A percentile compares a stretch with the other conserved stretches of the same genome.
Conservation (phyloP, 305 asterid species). For the Petunia hybrid region DNA sequence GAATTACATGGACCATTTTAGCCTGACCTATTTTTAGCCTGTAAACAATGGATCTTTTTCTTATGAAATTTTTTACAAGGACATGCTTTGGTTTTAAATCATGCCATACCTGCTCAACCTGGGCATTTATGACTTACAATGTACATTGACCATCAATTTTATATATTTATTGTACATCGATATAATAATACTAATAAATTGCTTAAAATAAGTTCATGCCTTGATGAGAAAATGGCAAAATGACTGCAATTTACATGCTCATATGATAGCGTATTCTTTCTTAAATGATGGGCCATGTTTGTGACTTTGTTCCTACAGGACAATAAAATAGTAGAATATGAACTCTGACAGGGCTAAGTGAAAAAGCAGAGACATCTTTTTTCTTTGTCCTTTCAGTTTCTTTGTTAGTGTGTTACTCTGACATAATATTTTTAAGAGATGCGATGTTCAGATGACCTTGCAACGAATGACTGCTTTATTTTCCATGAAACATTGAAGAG, state of each 20-base stretch:
- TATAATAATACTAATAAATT: constrained; percentile 1
- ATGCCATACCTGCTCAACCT: neutral
- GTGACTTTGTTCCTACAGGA: neutral
- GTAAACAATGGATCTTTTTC: neutral
- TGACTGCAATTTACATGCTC: neutral
- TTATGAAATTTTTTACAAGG: neutral
- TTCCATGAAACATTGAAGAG: neutral
- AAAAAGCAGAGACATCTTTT: neutral
- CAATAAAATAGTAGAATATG: constrained; percentile 4
- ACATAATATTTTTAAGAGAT: neutral
- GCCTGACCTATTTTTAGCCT: neutral
- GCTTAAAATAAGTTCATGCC: neutral
- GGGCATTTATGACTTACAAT: neutral
- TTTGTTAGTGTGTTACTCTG: neutral
- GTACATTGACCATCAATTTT: neutral
- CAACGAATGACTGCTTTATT: neutral
- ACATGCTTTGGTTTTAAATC: constrained; percentile 13
- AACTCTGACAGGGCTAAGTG: neutral
- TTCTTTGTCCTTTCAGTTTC: constrained; percentile 16
- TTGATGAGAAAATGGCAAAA: neutral
- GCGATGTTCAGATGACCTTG: constrained; percentile 2
- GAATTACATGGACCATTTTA: constrained; percentile 3
- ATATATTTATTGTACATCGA: neutral
- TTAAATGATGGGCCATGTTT: neutral
- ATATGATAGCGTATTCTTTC: neutral